Evolutionary conservation across 768 basidiomycete genomes (phyloP), one percentile per base, ranked within the genome.

Genomic region (Coprinellus micaceus): DNA sequence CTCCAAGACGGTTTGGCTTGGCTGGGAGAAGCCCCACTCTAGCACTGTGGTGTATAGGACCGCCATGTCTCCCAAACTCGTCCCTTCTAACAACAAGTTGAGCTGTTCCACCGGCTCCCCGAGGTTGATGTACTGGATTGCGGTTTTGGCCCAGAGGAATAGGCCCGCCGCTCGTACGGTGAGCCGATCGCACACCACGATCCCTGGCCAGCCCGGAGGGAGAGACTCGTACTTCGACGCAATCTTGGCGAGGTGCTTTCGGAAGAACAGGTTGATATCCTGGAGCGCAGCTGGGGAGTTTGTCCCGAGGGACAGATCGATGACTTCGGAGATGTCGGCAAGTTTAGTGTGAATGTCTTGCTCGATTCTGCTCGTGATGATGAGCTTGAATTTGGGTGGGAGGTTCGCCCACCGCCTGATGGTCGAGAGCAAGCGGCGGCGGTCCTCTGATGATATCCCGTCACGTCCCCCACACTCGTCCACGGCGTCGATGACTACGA

Each of bases 401-500:
- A 66, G 61, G 4, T 49, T 43, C 10, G 58, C 44, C 64, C 67
- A 67, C 6, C 37, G 56, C 50, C 50, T 62, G 26, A 67, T 33
- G 1, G 63, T 66, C n/a, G 58, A 52, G 29, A 69, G 56, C 21
- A 69, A 60, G 9, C n/a, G 43, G 12, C 50, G 28, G 1, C 66
- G 60, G 22, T 68, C 58, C 0, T 30, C 50, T 2, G 63, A 63
- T 12, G 50, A 58, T 19, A 33, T 33, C 10, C 54, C 56, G 30
- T 56, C 52, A 1, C 61, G 46, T 6, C 64, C 63, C 11, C 67
- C 66, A 55, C 66, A 69, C 49, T 71, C 68, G 43, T 72, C 71
- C 44, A 68, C 39, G 4, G 70, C 71, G 56, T 72, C 71, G 36
- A 72, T 59, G 5, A 71, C 62, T 28, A 70, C 56, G 9, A 66